These are phyloP conservation scores for Aspergillus coremiiformis DNA, from an alignment of 495 filamentous ascomycete species.

Conservation along the genomic window DNA sequence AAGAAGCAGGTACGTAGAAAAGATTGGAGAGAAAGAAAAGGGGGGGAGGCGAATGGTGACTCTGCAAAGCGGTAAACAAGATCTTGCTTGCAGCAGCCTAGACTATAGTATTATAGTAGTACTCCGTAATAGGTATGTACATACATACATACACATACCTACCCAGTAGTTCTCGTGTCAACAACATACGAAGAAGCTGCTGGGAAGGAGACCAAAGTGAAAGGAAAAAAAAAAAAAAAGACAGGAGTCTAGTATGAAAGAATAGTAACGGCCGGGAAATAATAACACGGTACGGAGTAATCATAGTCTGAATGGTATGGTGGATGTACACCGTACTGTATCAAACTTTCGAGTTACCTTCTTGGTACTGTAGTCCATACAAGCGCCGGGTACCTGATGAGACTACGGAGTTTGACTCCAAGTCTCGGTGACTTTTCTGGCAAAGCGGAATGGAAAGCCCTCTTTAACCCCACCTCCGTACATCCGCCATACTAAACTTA, in stretches of 20 bases:
- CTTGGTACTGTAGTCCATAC: too few species aligned
- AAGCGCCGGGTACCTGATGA: constrained; percentile 18
- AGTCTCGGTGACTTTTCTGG: constrained; percentile 12
- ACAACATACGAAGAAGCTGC: background rate
- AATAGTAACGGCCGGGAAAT: background rate
- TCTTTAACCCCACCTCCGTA: too few species aligned
- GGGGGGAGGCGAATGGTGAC: too few species aligned
- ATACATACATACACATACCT: too few species aligned
- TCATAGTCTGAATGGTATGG: background rate
- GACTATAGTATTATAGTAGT: too few species aligned
- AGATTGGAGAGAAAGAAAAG: background rate
- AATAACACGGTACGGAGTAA: background rate
- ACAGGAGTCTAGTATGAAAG: background rate
- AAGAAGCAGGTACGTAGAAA: background rate
- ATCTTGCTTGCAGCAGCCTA: background rate
- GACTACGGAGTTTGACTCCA: too few species aligned
- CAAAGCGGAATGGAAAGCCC: too few species aligned
- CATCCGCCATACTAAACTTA: too few species aligned
- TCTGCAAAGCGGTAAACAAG: background rate
- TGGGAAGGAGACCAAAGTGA: background rate
- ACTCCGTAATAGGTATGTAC: too few species aligned
- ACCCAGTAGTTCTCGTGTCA: background rate
- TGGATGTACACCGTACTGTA: background rate
- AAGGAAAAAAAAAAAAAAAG: too few species aligned
- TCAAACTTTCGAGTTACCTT: constrained; percentile 5